A percentile compares a stretch with the other conserved stretches of the same genome.
phyloP scores from a whole-genome alignment of 805 yeast genomes.

The Isabelozyma gotoi region DNA sequence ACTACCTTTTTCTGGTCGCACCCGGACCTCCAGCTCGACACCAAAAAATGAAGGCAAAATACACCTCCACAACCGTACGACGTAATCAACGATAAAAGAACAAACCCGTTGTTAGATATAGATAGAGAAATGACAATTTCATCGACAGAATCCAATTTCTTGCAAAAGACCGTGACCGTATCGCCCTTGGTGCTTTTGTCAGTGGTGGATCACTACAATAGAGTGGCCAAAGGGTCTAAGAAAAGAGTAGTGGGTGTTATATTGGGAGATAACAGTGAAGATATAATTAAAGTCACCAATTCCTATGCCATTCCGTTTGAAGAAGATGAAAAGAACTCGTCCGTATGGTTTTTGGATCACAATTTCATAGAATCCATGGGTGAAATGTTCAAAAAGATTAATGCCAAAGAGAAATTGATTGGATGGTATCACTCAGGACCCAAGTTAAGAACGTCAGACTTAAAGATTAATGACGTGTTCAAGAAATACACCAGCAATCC shows the following conservation, averaged over 20 bases:
- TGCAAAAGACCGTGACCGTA: conserved; percentile 69
- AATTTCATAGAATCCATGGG: conserved; percentile 95
- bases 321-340: conserved; percentile 88
- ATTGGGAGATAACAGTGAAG: conserved; percentile 70
- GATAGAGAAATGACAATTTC: conserved; percentile 4
- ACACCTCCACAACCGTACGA: neutral
- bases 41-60: neutral
- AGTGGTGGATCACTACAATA: conserved; percentile 91
- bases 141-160: conserved; percentile 37
- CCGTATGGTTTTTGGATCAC: conserved; percentile 96
- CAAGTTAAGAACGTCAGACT: conserved; percentile 80
- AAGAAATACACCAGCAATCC: conserved; percentile 82
- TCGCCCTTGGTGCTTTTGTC: conserved; percentile 94
- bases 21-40: neutral
- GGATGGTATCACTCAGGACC: conserved; percentile 99
- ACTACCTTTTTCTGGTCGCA: neutral
- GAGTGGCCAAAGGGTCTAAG: conserved; percentile 68
- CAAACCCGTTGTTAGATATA: neutral
- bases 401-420: conserved; percentile 91
- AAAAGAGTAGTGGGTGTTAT: conserved; percentile 94
- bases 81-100: too few species aligned
- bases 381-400: conserved; percentile 96
- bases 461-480: conserved; percentile 86
- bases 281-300: conserved; percentile 73
- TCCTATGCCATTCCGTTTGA: conserved; percentile 97